Base-by-base conservation (phyloP, 202 grass and related monocot genomes). In the Zoysia matrella region DNA sequence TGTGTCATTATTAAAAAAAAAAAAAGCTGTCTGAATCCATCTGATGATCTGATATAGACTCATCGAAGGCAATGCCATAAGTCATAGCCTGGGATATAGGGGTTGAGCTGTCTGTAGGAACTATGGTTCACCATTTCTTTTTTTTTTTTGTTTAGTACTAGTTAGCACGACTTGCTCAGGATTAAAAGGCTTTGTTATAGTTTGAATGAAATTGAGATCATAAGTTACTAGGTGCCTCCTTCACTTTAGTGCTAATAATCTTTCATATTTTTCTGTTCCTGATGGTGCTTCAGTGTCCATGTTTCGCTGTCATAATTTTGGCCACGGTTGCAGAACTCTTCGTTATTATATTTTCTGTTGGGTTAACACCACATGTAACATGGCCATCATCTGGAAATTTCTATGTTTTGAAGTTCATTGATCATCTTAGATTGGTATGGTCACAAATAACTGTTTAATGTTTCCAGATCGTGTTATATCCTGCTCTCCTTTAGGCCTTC, bases 401-500 rank as follows among this genome's bases (percentile, higher is more conserved):
- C 2, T n/a, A 13, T 8, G 47, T 52, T 53, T 70, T 14, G 44
- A 70, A 69, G 46, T 55, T 5, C 8, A 30, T 47, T 69, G 41
- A 47, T 44, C 7, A 1, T 64, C 60, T 50, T 48, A 7, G 30
- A 36, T 36, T 36, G 30, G 30, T 36, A 36, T 36, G 30, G 6
- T 4, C n/a, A 48, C 48, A 16, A 36, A 43, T 46, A 9, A 78
- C 40, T 71, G 71, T 84, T 88, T 0, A 49, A 71, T 46, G 40
- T 10, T 63, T 58, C 43, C 7, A 12, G 65, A 68, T 74, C 5
- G 12, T n/a, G 14, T 51, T 71, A 54, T 60, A 76, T 72, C 11
- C 11, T 77, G 71, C 52, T 64, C 14, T 75, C 66, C 12, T 74
- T 47, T 65, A 52, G 54, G 49, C 71, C 64, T 39, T 50, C 46